Base-by-base conservation (phyloP, 2,329 filamentous ascomycete genomes). In the Calonectria fujianensis region DNA sequence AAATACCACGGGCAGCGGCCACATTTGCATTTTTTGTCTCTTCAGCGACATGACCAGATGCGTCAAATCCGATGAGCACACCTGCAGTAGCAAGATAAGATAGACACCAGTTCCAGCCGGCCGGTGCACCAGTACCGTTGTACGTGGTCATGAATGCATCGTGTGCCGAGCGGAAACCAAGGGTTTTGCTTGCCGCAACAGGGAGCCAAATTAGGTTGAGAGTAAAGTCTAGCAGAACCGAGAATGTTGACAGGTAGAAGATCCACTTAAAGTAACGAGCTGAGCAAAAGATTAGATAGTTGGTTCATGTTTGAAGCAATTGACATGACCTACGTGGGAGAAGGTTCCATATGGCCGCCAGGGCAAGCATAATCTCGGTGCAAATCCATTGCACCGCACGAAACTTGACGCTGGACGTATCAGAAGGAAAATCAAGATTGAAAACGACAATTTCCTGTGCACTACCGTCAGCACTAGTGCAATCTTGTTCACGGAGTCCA, bases 91-190 rank as follows among this genome's bases (percentile, higher is more conserved):
- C 90, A 32, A 91, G 87, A 80, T 90, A 92, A 5, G 89, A 91
- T 4, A 92, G 85, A 82, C 90, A 91, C 91, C 90, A 92, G 79
- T 92, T 92, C 90, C 91, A 92, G 3, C 87, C 90, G 1, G 87
- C 85, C 0, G 90, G 89, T 1, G 89, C 88, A 14, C 88, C 89
- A 14, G 88, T 90, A 2, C 88, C 88, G 72, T 92, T 92, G 79
- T 91, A 91, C 0, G 90, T 92, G 16, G 89, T 87, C 84, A 91
- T 89, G 80, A 92, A 92, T 11, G 90, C 90, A 74, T 91, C 90
- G 45, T 90, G 85, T 0, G 91, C 86, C 1, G 89, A 86, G n/a
- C 90, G 88, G 82, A 92, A 92, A 2, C 91, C 91, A 79, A 88
- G 89, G 0, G 89, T 90, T 70, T 90, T 86, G 73, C 84, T 87